Evolutionary conservation across 257 asterid genomes (phyloP), one percentile per base, ranked within the genome.

Genomic region (Perilla frutescens): DNA sequence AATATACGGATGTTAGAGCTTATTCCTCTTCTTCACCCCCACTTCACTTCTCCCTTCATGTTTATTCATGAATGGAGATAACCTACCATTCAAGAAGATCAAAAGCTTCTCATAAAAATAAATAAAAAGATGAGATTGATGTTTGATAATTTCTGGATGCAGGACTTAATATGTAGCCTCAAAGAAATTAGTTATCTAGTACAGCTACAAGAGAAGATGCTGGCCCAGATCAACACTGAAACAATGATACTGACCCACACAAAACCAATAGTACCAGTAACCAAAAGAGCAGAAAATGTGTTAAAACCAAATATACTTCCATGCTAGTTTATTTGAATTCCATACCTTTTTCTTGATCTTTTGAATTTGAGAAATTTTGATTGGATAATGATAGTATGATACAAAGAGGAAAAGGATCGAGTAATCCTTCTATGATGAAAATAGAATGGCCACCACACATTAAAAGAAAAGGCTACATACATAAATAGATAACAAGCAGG

Each of bases 1-100:
- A 43, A 68, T 77, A 64, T 58, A 32, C 50, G 62, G 60, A 20
- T 15, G 58, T 74, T 72, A 51, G 49, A 56, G 36, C 41, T 44
- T 13, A 6, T 15, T 36, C n/a, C 13, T 20, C 15, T 54, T 67
- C 32, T 47, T 55, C 15, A 15, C 15, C 8, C 5, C n/a, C n/a
- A 7, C 29, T 5, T 20, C 26, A 20, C 26, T 20, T 20, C 26
- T 20, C 26, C 54, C 54, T 48, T 9, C 14, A 4, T 48, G 54
- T 48, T 20, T 48, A 48, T 48, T 48, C 14, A 47, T 10, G 51
- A 2, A 34, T 34, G 51, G 51, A 8, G 8, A 47, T 47, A 20
- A 59, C 57, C 15, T 39, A 34, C 14, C 64, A 48, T 14, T 12
- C 39, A 40, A 53, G 53, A 63, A 36, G 41, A 66, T 39, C 50